Evolutionary conservation across 257 asterid genomes (phyloP), one percentile per base, ranked within the genome.

Genomic region (Verbena officinalis): DNA sequence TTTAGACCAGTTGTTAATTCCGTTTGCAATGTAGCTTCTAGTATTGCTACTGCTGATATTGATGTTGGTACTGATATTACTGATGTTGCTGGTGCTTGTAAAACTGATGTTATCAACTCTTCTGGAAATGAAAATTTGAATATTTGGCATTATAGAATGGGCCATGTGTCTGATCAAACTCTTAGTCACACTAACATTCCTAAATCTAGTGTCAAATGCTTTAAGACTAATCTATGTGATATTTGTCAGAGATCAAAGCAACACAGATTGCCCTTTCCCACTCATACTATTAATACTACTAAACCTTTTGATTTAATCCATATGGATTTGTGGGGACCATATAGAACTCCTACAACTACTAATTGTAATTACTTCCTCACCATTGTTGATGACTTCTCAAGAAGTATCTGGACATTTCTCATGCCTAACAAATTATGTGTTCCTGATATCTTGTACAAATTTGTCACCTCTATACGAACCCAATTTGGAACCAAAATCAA

Each of bases 311-410:
- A 66, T 0, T n/a, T 66, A 2, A 10, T 66, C 0, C 72, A 36
- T 55, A 16, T 21, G 4, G 64, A 66, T 21, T 14, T 66, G 1
- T 53, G 72, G 72, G 64, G 64, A 0, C 64, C 64, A 1, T 40
- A 38, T 16, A 40, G 11, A 2, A 3, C 11, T 4, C 0, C 1
- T 0, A 1, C 64, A 3, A 0, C 21, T 0, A 40, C 5, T 14
- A 55, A 30, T 7, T 14, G 30, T 13, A 16, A 21, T 1, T 66
- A 66, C 33, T 53, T 66, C 19, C 20, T 66, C 1, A 36, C 72
- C 14, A 53, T 66, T 8, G 64, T 66, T 1, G 72, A 55, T 27
- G 64, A 66, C 21, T 15, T 10, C 14, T 19, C 10, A 3, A 11
- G 64, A 24, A 46, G 7, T 17, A 66, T 55, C 3, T 66, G 64